Evolutionary conservation across 768 basidiomycete genomes (phyloP), one percentile per base, ranked within the genome.

Genomic region (Boletellus emodensis): DNA sequence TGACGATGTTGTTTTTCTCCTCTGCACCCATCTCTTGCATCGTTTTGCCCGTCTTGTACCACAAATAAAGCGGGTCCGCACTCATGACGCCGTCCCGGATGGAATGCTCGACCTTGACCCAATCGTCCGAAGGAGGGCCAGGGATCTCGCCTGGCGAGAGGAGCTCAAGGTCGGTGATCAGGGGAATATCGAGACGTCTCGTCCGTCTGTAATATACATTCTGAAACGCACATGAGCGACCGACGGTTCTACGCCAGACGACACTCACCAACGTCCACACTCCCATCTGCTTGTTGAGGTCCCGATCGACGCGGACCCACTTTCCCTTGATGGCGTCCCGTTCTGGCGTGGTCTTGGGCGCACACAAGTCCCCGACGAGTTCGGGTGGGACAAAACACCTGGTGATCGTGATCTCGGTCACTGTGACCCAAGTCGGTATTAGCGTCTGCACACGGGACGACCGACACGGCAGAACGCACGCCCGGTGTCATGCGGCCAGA

Each of bases 271-370:
- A 67, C 59, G 75, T 83, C 70, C 72, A 85, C 22, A 80, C 65
- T 51, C 73, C 85, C 58, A 63, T 70, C 73, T 78, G 80, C 73
- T 32, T 73, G 62, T 94, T 94, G 32, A 97, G 67, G 70, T 97
- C 87, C 40, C 82, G 77, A 35, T 83, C 82, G 12, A 99, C 85
- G 13, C 87, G 81, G 2, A 95, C 91, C 95, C 95, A 99, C 59
- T 85, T 89, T 0, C 88, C 88, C 56, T 78, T 83, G 58, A 83
- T 79, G 6, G 85, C 83, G 62, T 93, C 88, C 42, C 85, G 68
- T 61, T 90, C 86, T 11, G 74, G 72, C 2, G 83, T 90, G 1
- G 85, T 79, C 1, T 74, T 65, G 0, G 94, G 94, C 0, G 69
- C 68, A 63, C 94, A 97, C 11, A 87, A 54, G 22, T 81, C 77